phyloP scores from a whole-genome alignment of 495 filamentous ascomycete species.

The Parathielavia hyrcaniae region DNA sequence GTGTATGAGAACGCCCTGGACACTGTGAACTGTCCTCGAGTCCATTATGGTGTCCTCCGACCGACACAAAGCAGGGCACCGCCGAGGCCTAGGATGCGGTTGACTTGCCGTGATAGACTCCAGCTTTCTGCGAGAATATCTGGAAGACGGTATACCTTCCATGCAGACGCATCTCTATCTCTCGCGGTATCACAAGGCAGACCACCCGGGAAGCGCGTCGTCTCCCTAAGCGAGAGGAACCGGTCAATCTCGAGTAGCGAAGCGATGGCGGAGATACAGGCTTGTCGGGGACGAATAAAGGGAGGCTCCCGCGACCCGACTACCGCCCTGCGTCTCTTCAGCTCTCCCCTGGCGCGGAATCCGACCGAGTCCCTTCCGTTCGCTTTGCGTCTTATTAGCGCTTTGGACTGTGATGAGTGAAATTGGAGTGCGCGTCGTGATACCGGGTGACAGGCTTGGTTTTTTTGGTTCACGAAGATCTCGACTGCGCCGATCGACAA shows the following conservation, averaged over 20 bases:
- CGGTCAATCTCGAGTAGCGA: no score
- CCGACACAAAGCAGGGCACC: not conserved
- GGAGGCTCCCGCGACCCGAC: constrained; percentile 2
- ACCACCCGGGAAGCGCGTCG: no score
- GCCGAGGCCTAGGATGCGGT: not conserved
- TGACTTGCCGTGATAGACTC: constrained; percentile 13
- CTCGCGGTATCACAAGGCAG: no score
- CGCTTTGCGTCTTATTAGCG: no score
- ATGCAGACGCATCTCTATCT: no score
- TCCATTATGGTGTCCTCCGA: not conserved
- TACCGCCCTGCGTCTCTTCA: not conserved
- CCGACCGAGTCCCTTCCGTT: not conserved
- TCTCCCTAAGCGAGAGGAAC: no score
- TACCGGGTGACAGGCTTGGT: not conserved
- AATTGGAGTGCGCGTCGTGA: not conserved
- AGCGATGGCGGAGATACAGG: no score
- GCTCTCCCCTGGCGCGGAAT: no score
- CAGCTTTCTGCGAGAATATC: not conserved
- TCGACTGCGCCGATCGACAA: constrained; percentile 28
- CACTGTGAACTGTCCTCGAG: no score
- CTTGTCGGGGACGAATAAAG: not conserved
- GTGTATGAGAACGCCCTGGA: no score
- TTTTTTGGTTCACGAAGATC: constrained; percentile 19
- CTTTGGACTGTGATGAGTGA: no score
- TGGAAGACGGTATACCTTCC: no score